phyloP scores from a whole-genome alignment of 2,329 filamentous ascomycete genomes.

The Aphanoascus verrucosus region DNA sequence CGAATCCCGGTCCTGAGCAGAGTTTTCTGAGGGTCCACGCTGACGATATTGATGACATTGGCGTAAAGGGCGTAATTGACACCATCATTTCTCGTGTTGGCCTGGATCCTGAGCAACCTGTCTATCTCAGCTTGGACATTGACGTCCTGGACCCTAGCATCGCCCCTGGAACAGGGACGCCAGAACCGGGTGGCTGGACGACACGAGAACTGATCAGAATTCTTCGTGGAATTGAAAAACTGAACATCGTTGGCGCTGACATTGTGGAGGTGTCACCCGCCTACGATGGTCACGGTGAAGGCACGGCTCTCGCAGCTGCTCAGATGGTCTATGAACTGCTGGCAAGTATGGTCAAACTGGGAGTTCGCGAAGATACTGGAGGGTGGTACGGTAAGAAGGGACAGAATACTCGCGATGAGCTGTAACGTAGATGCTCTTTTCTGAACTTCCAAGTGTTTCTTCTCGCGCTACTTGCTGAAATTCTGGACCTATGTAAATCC shows the following conservation, averaged over 20 bases:
- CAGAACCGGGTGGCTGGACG: slow-evolving; percentile 85
- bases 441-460: too few relatives aligned
- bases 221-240: slow-evolving; percentile 62
- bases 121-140: slow-evolving; percentile 73
- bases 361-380: slow-evolving; percentile 26
- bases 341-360: slow-evolving; percentile 46
- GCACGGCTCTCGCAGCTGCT: slow-evolving; percentile 69
- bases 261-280: slow-evolving; percentile 81
- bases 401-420: slow-evolving; percentile 19
- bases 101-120: slow-evolving; percentile 53
- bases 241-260: slow-evolving; percentile 83
- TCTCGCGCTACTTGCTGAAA: too few relatives aligned
- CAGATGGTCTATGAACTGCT: slow-evolving; percentile 81
- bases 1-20: slow-evolving; percentile 58
- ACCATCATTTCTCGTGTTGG: slow-evolving; percentile 63
- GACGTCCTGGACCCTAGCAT: slow-evolving; percentile 67
- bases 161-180: slow-evolving; percentile 69
- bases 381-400: slow-evolving; percentile 32
- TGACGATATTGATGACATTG: slow-evolving; percentile 79
- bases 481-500: too few relatives aligned
- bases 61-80: slow-evolving; percentile 57
- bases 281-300: slow-evolving; percentile 70
- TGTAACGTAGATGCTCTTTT: slow-evolving; percentile 15
- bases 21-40: slow-evolving; percentile 71
- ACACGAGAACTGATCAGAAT: slow-evolving; percentile 78